Evolutionary conservation across 2,329 filamentous ascomycete species (phyloP).

Genomic region (Nothopassalora personata): DNA sequence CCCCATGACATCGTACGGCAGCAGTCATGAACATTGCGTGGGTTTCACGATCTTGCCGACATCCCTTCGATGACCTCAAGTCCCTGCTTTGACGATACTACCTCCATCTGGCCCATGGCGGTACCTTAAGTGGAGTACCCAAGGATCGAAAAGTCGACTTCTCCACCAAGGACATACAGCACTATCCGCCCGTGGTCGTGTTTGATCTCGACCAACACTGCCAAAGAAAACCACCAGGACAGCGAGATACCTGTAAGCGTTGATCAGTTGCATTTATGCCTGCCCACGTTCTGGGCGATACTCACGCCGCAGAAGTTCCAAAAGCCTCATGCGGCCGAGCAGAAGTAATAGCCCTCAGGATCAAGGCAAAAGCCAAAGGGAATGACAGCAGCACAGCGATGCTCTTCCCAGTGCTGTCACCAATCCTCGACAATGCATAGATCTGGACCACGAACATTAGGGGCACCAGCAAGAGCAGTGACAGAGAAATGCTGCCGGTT

Average conservation of each 20-base stretch:
- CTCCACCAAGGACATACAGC: too few relatives aligned
- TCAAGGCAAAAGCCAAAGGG: background rate
- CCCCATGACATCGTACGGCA: background rate
- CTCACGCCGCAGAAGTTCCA: background rate
- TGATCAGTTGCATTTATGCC: too few relatives aligned
- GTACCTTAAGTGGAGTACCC: too few relatives aligned
- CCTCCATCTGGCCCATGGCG: too few relatives aligned
- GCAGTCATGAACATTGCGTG: too few relatives aligned
- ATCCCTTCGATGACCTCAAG: too few relatives aligned
- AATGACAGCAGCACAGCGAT: background rate
- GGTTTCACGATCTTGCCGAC: too few relatives aligned
- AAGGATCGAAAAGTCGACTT: too few relatives aligned
- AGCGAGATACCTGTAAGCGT: background rate
- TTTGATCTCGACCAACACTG: background rate
- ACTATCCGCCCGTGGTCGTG: too few relatives aligned
- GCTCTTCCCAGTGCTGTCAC: background rate
- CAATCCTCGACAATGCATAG: background rate
- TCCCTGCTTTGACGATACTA: too few relatives aligned
- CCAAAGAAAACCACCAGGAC: background rate
- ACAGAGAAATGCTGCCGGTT: background rate
- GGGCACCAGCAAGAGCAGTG: background rate
- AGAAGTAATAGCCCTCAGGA: background rate
- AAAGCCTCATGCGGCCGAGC: background rate
- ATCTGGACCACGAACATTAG: background rate
- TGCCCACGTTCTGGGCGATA: background rate